These are phyloP conservation scores for Candida awuae DNA, from an alignment of 805 yeast species.

Conservation along the genomic window DNA sequence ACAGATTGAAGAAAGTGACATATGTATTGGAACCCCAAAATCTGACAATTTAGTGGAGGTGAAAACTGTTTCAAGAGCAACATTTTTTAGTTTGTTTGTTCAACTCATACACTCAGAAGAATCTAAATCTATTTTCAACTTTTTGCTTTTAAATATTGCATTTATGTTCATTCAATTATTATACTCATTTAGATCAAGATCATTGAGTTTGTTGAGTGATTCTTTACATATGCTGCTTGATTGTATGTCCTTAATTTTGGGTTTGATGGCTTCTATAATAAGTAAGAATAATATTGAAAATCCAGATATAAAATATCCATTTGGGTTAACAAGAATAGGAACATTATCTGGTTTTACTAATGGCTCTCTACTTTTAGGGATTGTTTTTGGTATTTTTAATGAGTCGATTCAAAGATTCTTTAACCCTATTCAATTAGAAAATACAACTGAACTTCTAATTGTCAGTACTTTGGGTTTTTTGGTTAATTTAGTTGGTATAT, in stretches of 20 bases:
- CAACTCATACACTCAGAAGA: constrained; percentile 48
- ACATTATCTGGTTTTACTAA: constrained; percentile 93
- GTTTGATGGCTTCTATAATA: constrained; percentile 71
- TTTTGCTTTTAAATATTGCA: constrained; percentile 73
- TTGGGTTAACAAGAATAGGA: constrained; percentile 78
- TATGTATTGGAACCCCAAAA: neutral
- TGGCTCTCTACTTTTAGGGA: constrained; percentile 81
- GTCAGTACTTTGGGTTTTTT: constrained; percentile 79
- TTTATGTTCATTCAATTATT: constrained; percentile 92
- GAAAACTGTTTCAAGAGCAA: constrained; percentile 1
- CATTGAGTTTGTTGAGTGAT: constrained; percentile 85
- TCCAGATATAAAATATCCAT: constrained; percentile 51
- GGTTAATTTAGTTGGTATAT: constrained; percentile 87
- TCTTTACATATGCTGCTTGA: constrained; percentile 95
- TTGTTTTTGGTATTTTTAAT: constrained; percentile 77
- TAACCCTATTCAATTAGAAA: constrained; percentile 68
- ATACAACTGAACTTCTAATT: constrained; percentile 73
- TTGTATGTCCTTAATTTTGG: constrained; percentile 83
- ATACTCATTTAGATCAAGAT: constrained; percentile 87
- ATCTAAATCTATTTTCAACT: constrained; percentile 83
- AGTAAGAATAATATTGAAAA: constrained; percentile 23
- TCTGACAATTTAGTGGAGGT: constrained; percentile 1
- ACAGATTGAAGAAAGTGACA: constrained; percentile 1
- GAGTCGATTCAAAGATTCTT: constrained; percentile 80
- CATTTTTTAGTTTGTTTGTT: constrained; percentile 19